Conservation (phyloP, 164 flowering plant species). For the Chimonanthus salicifolius region DNA sequence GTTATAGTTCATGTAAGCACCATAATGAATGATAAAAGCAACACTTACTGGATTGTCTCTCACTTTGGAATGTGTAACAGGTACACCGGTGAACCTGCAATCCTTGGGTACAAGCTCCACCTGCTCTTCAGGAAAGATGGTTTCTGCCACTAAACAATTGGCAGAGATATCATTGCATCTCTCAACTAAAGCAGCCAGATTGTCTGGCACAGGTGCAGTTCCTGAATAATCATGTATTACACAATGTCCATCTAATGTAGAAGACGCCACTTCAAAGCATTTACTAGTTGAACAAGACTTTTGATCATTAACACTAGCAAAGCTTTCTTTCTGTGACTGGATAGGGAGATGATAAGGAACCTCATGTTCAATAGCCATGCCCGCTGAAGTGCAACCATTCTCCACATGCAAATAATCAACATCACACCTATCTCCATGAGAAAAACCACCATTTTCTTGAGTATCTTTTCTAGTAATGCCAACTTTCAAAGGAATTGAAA, state of each 20-base stretch:
- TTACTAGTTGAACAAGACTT: background rate
- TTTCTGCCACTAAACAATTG: conserved; percentile 9
- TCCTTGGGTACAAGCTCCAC: conserved; percentile 11
- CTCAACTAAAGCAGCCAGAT: conserved; percentile 11
- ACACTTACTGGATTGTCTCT: conserved; percentile 33
- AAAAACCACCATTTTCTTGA: background rate
- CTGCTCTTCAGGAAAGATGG: conserved; percentile 12
- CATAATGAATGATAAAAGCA: background rate
- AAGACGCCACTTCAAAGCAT: conserved; percentile 6
- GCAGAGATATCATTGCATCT: conserved; percentile 6
- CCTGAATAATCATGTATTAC: conserved; percentile 7
- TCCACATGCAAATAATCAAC: background rate
- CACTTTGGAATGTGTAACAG: conserved; percentile 10
- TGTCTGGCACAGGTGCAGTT: conserved; percentile 12
- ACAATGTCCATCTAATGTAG: conserved; percentile 14
- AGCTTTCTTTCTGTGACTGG: background rate
- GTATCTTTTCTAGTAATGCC: conserved; percentile 14
- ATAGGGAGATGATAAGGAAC: background rate
- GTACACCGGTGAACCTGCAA: conserved; percentile 3
- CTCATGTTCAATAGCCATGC: background rate
- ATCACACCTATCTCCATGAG: background rate
- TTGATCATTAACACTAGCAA: background rate
- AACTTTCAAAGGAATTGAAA: conserved; percentile 11
- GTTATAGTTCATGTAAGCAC: background rate
- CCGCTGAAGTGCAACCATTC: background rate